Evolutionary conservation across 441 rosid species (phyloP).

Genomic region (Viola pubescens): DNA sequence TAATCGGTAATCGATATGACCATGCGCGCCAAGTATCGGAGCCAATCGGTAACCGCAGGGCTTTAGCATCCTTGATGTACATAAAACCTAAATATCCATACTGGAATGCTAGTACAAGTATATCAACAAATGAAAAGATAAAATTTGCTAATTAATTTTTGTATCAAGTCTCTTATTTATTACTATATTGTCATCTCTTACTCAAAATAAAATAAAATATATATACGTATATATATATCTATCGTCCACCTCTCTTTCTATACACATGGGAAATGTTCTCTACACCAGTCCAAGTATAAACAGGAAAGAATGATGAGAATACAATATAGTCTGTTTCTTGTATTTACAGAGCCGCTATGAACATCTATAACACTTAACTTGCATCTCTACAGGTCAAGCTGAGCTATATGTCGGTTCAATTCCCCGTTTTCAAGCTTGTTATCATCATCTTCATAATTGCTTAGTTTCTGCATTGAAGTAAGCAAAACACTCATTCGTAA

Average conservation of each 20-base stretch:
- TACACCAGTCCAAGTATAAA: conserved; percentile 31
- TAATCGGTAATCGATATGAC: no score
- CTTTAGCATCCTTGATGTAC: no score
- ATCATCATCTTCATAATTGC: conserved; percentile 22
- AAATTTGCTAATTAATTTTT: no score
- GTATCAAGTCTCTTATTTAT: no score
- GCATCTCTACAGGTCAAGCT: conserved; percentile 31
- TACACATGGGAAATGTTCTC: conserved; percentile 16
- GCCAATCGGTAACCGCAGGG: no score
- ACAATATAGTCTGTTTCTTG: conserved; percentile 22
- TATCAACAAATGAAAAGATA: no score
- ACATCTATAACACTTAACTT: conserved; percentile 7
- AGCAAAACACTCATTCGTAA: not conserved
- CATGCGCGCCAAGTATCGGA: no score
- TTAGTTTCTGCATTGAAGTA: conserved; percentile 30
- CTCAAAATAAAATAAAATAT: no score
- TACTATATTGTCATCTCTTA: no score
- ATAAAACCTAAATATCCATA: no score
- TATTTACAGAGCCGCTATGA: conserved; percentile 28
- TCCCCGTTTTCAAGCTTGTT: conserved; percentile 29
- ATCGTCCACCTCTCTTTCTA: conserved; percentile 3
- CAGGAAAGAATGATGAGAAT: conserved; percentile 52
- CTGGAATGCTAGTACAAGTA: no score
- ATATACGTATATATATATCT: not conserved
- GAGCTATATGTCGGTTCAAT: conserved; percentile 25